Base-by-base conservation (phyloP, 73 alveolate species). In the Tetrahymena thermophila region DNA sequence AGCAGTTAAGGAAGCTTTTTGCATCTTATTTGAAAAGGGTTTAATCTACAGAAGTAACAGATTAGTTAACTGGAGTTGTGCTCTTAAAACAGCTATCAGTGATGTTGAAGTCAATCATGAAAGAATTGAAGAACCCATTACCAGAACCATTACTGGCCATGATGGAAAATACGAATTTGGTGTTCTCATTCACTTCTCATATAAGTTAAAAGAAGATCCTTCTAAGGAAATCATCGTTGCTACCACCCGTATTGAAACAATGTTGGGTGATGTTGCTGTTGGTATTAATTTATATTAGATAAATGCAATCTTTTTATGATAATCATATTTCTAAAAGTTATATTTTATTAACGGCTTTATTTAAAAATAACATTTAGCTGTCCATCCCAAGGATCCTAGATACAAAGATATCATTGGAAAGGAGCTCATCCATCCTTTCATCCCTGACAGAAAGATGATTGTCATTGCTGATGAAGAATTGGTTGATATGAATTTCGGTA, bases 201-300 rank as follows among this genome's bases (percentile, higher is more conserved):
- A 98, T 96, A 97, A 97, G 94, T 96, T 99, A 15, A 98, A 98
- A 96, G 99, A 97, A 35, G 99, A 97, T 50, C 96, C 99, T 43
- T 96, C 96, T 84, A 97, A 97, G 94, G 99, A 98, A 96, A 96
- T 98, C 35, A 96, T 95, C 10, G 99, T 98, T 31, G 99, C 99
- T 35, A 99, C 99, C 42, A 99, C 99, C 15, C 98, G 99, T 85
- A 95, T 99, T 34, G 99, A 99, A 98, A 99, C 99, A 28, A 99
- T 99, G 99, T 97, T 99, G 43, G 99, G 99, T 57, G 99, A 99
- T 97, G 98, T 98, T 31, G 99, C 99, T 11, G 99, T 99, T 35
- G 89, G 89, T 71, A 71, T 4, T 14, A 0, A 50, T 19, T 50
- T 50, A 50, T 50, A 3, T 2, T 50, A 11, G 23, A 19, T 15